Conservation (phyloP, 495 filamentous ascomycete genomes). For the Chlorociboria aeruginascens region DNA sequence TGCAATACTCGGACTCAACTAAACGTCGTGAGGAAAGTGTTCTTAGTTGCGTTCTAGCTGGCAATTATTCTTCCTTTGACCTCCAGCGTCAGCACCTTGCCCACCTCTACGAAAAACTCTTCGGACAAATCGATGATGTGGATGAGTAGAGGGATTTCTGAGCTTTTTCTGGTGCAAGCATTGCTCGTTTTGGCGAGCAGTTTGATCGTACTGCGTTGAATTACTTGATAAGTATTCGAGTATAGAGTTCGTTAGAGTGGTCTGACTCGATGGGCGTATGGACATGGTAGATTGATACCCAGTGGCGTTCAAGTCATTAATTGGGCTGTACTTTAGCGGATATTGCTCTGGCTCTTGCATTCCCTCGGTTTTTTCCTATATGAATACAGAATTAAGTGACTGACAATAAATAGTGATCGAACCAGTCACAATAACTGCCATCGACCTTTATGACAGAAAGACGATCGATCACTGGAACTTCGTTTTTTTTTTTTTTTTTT, state of each 20-base stretch:
- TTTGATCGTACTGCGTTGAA: not conserved
- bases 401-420: constrained; percentile 20
- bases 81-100: constrained; percentile 39
- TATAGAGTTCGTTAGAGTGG: constrained; percentile 1
- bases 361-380: constrained; percentile 1
- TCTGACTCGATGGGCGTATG: constrained; percentile 13
- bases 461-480: constrained; percentile 12
- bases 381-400: constrained; percentile 6
- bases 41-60: constrained; percentile 52
- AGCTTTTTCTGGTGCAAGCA: not conserved
- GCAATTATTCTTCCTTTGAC: constrained; percentile 58
- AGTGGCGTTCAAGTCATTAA: constrained; percentile 2
- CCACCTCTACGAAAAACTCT: constrained; percentile 15
- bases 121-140: constrained; percentile 5
- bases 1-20: constrained; percentile 9
- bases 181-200: too few relatives aligned
- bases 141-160: not conserved
- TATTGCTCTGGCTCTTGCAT: constrained; percentile 5
- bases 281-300: constrained; percentile 17
- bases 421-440: not conserved
- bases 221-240: constrained; percentile 1
- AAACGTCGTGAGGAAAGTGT: constrained; percentile 37
- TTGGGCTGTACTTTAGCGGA: constrained; percentile 14
- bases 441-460: constrained; percentile 2
- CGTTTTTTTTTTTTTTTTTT: too few relatives aligned